phyloP scores from a whole-genome alignment of 2,329 filamentous ascomycete genomes.

The Neofusicoccum cordaticola region DNA sequence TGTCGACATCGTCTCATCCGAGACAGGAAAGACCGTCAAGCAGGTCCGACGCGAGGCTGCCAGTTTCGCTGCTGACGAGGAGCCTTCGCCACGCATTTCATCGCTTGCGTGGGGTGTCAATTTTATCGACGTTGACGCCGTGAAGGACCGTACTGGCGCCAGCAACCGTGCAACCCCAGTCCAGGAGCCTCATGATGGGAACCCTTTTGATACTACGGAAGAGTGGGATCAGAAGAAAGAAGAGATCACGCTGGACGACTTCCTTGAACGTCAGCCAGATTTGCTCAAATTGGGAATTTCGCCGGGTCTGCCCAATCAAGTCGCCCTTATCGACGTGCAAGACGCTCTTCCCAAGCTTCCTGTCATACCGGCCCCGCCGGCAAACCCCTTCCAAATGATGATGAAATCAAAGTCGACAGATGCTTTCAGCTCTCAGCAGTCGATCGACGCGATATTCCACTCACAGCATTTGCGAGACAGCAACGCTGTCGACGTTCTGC shows the following conservation, averaged over 20 bases:
- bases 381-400: constrained; percentile 29
- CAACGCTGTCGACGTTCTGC: constrained; percentile 74
- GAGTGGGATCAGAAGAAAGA: constrained; percentile 35
- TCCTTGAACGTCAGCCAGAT: constrained; percentile 37
- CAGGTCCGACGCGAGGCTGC: constrained; percentile 10
- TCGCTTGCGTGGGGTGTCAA: constrained; percentile 56
- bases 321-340: constrained; percentile 41
- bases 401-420: constrained; percentile 31
- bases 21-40: constrained; percentile 71
- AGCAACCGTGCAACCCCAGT: constrained; percentile 19
- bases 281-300: constrained; percentile 32
- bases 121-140: constrained; percentile 50
- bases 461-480: constrained; percentile 59
- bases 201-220: constrained; percentile 24
- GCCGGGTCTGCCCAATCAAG: constrained; percentile 38
- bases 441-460: constrained; percentile 40
- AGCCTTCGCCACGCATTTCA: constrained; percentile 32
- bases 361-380: constrained; percentile 35
- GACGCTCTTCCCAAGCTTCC: constrained; percentile 37
- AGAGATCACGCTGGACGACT: constrained; percentile 37
- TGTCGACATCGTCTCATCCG: constrained; percentile 72
- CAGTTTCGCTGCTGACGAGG: neutral
- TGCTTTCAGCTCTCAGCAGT: constrained; percentile 37
- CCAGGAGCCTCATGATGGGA: too few species aligned
- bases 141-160: constrained; percentile 40